Evolutionary conservation across 1,284 basidiomycete species (phyloP).

Genomic region (Ceratobasidium sp.): DNA sequence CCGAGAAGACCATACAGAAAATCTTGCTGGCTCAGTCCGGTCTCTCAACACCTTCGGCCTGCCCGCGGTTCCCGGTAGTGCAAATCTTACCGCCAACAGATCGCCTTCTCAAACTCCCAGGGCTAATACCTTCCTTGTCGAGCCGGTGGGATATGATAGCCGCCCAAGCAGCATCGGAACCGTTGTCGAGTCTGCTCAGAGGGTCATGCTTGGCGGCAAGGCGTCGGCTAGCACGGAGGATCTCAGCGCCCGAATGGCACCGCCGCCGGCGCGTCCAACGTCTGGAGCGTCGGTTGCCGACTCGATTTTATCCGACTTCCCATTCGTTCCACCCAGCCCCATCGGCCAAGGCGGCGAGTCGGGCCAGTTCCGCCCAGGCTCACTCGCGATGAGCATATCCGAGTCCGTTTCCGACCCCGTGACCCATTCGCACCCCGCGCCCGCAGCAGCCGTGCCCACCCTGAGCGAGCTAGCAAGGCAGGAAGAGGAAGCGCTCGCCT

Average conservation of each 20-base stretch:
- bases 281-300: conserved; percentile 58
- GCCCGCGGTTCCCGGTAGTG: conserved; percentile 26
- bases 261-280: conserved; percentile 60
- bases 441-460: conserved; percentile 21
- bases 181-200: conserved; percentile 8
- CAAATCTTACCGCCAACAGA: conserved; percentile 1
- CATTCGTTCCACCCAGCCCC: conserved; percentile 84
- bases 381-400: conserved; percentile 45
- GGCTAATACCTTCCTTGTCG: conserved; percentile 17
- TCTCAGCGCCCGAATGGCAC: conserved; percentile 49
- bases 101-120: conserved; percentile 25
- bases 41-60: conserved; percentile 35
- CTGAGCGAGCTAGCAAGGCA: conserved; percentile 48
- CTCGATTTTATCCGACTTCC: conserved; percentile 83
- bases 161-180: conserved; percentile 37
- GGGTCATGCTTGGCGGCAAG: conserved; percentile 1
- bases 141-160: conserved; percentile 40
- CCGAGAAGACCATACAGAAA: conserved; percentile 2
- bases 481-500: conserved; percentile 57
- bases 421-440: neutral
- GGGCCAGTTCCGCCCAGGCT: conserved; percentile 55
- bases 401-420: conserved; percentile 4
- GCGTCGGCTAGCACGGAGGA: conserved; percentile 56
- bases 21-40: conserved; percentile 6
- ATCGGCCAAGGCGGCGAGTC: conserved; percentile 76